These are phyloP conservation scores for Mucor indicus DNA, from an alignment of 371 early-diverging fungal species.

Conservation along the genomic window DNA sequence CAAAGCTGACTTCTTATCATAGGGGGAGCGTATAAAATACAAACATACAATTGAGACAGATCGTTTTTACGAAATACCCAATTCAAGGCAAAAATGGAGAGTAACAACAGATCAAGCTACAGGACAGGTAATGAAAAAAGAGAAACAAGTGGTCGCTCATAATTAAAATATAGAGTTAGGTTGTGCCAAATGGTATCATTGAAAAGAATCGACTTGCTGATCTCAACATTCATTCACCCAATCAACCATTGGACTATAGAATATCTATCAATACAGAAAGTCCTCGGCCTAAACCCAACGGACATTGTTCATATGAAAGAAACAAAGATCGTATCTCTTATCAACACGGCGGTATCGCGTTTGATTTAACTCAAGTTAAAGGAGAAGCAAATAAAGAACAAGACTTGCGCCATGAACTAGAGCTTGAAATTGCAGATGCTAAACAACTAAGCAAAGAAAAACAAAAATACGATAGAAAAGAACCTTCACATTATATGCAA, in stretches of 20 bases:
- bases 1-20: neutral
- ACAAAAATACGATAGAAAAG: conserved; percentile 29
- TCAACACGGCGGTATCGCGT: conserved; percentile 66
- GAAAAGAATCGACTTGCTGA: conserved; percentile 66
- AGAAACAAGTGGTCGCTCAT: too few relatives aligned
- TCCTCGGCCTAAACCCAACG: conserved; percentile 48
- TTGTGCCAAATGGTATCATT: conserved; percentile 60
- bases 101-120: conserved; percentile 68
- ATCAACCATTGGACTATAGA: conserved; percentile 67
- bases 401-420: conserved; percentile 60
- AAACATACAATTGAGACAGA: conserved; percentile 71
- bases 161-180: conserved; percentile 20
- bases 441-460: conserved; percentile 34
- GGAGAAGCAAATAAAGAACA: conserved; percentile 20
- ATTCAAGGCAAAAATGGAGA: conserved; percentile 41
- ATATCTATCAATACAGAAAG: conserved; percentile 71
- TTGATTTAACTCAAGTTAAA: conserved; percentile 77
- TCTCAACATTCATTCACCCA: conserved; percentile 71
- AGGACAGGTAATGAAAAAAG: conserved; percentile 21
- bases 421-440: conserved; percentile 56
- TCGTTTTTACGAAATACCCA: conserved; percentile 44
- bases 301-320: conserved; percentile 49
- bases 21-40: conserved; percentile 56
- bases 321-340: conserved; percentile 76
- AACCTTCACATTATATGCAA: conserved; percentile 45